Evolutionary conservation across 805 yeast genomes (phyloP).

Genomic region (Starmerella apis): DNA sequence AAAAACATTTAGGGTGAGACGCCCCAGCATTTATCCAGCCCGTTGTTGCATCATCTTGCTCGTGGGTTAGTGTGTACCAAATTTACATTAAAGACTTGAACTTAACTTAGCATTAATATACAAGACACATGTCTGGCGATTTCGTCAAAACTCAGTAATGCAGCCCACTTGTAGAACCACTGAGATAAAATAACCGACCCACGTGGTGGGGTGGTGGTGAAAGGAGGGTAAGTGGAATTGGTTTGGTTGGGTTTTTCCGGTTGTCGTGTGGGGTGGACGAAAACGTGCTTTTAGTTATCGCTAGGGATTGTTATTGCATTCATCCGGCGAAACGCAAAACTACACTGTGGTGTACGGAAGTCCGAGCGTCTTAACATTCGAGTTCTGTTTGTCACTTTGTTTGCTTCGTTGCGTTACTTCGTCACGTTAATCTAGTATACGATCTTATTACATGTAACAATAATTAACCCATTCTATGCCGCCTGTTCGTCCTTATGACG

Average conservation of each 20-base stretch:
- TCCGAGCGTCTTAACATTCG: background rate
- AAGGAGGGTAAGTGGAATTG: background rate
- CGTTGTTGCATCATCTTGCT: no score
- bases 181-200: background rate
- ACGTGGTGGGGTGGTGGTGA: background rate
- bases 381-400: no score
- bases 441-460: background rate
- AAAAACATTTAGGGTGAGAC: background rate
- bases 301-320: no score
- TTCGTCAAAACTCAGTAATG: no score
- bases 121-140: no score
- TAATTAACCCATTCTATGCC: background rate
- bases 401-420: no score
- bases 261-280: background rate
- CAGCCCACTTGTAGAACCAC: no score
- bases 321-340: background rate
- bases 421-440: background rate
- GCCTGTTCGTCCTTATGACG: constrained; percentile 1
- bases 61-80: no score
- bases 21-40: background rate
- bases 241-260: background rate
- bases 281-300: background rate
- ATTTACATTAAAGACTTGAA: no score
- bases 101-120: background rate
- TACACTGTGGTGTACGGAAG: background rate